A percentile compares a stretch with the other conserved stretches of the same genome.
phyloP scores from a whole-genome alignment of 306 rosid genomes.

The Hippophae gyantsensis region DNA sequence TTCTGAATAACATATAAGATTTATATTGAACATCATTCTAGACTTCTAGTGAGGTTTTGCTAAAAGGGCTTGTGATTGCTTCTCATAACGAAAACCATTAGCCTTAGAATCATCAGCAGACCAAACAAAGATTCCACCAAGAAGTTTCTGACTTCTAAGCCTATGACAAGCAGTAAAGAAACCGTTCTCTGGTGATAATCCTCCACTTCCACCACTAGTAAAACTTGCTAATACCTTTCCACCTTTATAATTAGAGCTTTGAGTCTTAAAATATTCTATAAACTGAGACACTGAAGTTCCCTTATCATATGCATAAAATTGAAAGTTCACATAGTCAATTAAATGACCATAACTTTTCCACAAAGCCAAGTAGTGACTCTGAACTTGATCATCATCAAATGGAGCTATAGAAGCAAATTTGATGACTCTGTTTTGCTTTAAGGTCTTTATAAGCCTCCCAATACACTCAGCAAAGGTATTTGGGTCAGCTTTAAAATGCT shows the following conservation, averaged over 20 bases:
- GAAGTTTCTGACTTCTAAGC: conserved; percentile 28
- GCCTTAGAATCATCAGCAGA: conserved; percentile 55
- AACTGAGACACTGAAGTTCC: conserved; percentile 14
- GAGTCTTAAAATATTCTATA: no score
- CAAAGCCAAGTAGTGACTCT: conserved; percentile 37
- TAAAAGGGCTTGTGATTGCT: conserved; percentile 42
- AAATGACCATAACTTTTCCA: conserved; percentile 42
- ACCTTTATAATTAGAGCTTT: conserved; percentile 17
- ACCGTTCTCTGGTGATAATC: conserved; percentile 34
- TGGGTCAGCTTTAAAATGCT: conserved; percentile 40
- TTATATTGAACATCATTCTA: no score
- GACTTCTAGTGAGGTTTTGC: conserved; percentile 6
- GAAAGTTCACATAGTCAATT: conserved; percentile 56
- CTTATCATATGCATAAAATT: conserved; percentile 52
- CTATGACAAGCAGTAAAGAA: conserved; percentile 36
- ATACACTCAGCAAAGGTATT: conserved; percentile 43
- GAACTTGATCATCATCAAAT: conserved; percentile 37
- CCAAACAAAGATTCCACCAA: conserved; percentile 53
- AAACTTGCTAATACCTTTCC: conserved; percentile 49
- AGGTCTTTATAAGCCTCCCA: conserved; percentile 29
- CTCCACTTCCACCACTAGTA: conserved; percentile 37
- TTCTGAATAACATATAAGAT: background rate
- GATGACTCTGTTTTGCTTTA: conserved; percentile 31
- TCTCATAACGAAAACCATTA: conserved; percentile 38
- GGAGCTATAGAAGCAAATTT: conserved; percentile 57